phyloP scores from a whole-genome alignment of 306 rosid genomes.

The Hylodesmum podocarpum region DNA sequence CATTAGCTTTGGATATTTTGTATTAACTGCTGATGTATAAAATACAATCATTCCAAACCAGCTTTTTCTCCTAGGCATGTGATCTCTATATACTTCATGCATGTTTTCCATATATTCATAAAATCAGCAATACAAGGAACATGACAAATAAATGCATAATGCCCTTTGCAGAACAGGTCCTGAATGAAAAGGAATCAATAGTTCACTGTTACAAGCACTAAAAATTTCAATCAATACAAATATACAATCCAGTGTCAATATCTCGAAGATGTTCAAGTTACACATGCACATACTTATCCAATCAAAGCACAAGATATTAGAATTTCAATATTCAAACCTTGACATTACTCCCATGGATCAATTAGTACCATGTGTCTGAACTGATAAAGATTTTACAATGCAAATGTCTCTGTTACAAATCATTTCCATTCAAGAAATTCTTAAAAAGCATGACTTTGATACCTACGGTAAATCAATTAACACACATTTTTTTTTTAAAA shows the following conservation, averaged over 20 bases:
- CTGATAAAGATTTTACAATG: neutral
- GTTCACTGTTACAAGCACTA: neutral
- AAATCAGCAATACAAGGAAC: neutral
- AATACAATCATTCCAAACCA: neutral
- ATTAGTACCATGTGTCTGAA: neutral
- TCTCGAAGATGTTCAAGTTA: neutral
- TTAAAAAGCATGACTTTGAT: neutral
- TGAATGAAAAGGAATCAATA: neutral
- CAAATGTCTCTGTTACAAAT: neutral
- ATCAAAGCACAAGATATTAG: neutral
- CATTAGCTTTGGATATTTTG: constrained; percentile 3
- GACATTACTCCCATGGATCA: neutral
- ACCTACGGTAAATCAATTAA: neutral
- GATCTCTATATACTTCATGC: neutral
- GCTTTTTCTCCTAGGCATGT: neutral
- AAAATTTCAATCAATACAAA: neutral
- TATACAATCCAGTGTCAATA: neutral
- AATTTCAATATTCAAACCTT: neutral
- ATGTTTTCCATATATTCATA: neutral
- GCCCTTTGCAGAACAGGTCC: neutral
- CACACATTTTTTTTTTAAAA: neutral
- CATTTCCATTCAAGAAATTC: neutral
- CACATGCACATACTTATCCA: neutral
- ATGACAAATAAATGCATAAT: neutral
- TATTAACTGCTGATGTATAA: neutral